A percentile compares a stretch with the other conserved stretches of the same genome.
Conservation (phyloP, 2,329 filamentous ascomycete genomes). For the Claviceps sp. region DNA sequence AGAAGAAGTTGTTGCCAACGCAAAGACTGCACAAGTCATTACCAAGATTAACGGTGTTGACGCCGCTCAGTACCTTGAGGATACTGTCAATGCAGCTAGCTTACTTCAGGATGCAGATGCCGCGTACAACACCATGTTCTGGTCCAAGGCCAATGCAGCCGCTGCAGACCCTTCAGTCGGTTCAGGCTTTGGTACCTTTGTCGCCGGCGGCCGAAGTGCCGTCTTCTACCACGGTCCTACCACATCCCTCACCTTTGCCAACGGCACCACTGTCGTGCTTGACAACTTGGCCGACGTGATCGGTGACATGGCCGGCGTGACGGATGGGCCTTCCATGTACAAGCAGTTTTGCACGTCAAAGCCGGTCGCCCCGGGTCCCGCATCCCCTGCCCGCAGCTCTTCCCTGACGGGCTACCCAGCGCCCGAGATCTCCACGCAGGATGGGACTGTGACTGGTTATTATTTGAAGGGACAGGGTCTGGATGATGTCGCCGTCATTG, state of each 20-base stretch:
- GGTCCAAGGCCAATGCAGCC: constrained; percentile 10
- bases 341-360: constrained; percentile 18
- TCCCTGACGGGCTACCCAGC: constrained; percentile 15
- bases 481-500: constrained; percentile 20
- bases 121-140: constrained; percentile 27
- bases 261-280: constrained; percentile 19
- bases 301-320: constrained; percentile 16
- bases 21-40: constrained; percentile 11
- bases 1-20: constrained; percentile 11
- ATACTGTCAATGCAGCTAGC: constrained; percentile 9
- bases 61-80: constrained; percentile 12
- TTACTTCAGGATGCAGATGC: constrained; percentile 15
- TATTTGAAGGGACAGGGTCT: constrained; percentile 22
- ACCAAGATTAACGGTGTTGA: constrained; percentile 16
- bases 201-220: constrained; percentile 16
- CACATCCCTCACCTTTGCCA: constrained; percentile 23
- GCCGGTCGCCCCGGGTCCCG: neutral
- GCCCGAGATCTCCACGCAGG: constrained; percentile 15
- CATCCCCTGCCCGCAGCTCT: neutral
- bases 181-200: constrained; percentile 16
- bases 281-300: constrained; percentile 19
- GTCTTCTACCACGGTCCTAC: constrained; percentile 17
- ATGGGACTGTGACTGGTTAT: constrained; percentile 16
- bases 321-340: constrained; percentile 21
- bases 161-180: neutral